Conservation (phyloP, 2,329 filamentous ascomycete species). For the Fusarium sp. region DNA sequence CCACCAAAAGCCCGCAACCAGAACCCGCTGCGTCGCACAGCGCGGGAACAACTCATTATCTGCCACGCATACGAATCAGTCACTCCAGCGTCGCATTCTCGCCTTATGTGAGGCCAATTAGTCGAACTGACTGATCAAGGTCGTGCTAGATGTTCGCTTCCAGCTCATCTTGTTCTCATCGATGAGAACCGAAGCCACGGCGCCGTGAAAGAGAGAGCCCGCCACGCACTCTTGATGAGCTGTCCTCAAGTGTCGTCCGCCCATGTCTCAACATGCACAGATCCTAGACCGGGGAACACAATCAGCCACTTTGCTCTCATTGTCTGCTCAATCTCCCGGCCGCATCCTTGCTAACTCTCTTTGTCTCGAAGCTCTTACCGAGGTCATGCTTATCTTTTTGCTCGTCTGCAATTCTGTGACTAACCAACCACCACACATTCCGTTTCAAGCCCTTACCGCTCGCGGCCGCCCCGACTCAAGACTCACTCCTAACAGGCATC, state of each 20-base stretch:
- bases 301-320: background rate
- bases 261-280: background rate
- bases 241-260: too few relatives aligned
- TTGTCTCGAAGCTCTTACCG: slow-evolving; percentile 37
- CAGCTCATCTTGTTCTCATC: background rate
- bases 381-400: slow-evolving; percentile 40
- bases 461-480: slow-evolving; percentile 16
- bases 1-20: slow-evolving; percentile 26
- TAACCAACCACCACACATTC: slow-evolving; percentile 14
- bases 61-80: slow-evolving; percentile 39
- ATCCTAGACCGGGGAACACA: background rate
- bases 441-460: slow-evolving; percentile 29
- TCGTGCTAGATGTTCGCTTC: slow-evolving; percentile 9
- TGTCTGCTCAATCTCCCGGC: background rate
- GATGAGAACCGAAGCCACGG: background rate
- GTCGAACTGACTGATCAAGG: slow-evolving; percentile 23
- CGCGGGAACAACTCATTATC: slow-evolving; percentile 43
- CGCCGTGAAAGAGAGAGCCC: background rate
- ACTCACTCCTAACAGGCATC: slow-evolving; percentile 20
- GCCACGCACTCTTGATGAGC: background rate
- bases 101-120: slow-evolving; percentile 19
- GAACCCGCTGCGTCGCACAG: slow-evolving; percentile 37
- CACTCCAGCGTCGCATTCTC: slow-evolving; percentile 21
- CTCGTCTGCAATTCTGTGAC: slow-evolving; percentile 21
- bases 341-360: slow-evolving; percentile 7